A percentile compares a stretch with the other conserved stretches of the same genome.
Evolutionary conservation across 441 rosid species (phyloP).

Genomic region (Jatropha podagrica): DNA sequence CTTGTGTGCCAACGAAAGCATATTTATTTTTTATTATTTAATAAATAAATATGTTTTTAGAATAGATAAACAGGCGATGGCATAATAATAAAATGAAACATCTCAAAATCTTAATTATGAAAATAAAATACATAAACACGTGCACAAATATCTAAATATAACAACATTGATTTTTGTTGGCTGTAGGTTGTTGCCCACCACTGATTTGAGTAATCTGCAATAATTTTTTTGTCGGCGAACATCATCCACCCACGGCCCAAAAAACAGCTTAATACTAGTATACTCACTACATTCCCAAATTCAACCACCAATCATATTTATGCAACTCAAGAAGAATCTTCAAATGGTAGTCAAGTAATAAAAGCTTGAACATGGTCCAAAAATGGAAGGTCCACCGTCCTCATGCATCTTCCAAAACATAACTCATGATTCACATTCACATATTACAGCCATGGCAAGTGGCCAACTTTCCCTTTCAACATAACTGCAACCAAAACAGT

Average conservation of each 20-base stretch:
- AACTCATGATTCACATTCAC: not conserved
- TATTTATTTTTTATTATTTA: not conserved
- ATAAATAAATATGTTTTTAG: not conserved
- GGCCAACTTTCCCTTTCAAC: constrained; percentile 20
- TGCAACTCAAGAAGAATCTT: too few species aligned
- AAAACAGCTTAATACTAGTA: too few species aligned
- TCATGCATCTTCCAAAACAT: not conserved
- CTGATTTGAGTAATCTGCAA: too few species aligned
- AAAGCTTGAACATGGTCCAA: too few species aligned
- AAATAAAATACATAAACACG: not conserved
- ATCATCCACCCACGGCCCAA: too few species aligned
- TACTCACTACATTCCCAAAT: too few species aligned
- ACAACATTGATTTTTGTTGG: too few species aligned
- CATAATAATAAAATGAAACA: not conserved
- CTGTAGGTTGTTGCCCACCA: too few species aligned
- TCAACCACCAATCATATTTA: too few species aligned
- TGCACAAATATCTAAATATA: not conserved
- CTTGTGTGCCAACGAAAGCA: constrained; percentile 13
- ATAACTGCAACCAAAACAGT: constrained; percentile 5
- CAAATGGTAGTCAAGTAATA: too few species aligned
- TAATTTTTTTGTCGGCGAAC: too few species aligned
- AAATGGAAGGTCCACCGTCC: too few species aligned
- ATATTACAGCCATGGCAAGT: not conserved
- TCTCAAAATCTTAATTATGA: not conserved
- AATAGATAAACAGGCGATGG: not conserved